Percentiles rank a stretch among this genome's conserved stretches.
These are phyloP conservation scores for Xerocomus potaroensis DNA, from an alignment of 768 basidiomycete species.

Conservation along the genomic window DNA sequence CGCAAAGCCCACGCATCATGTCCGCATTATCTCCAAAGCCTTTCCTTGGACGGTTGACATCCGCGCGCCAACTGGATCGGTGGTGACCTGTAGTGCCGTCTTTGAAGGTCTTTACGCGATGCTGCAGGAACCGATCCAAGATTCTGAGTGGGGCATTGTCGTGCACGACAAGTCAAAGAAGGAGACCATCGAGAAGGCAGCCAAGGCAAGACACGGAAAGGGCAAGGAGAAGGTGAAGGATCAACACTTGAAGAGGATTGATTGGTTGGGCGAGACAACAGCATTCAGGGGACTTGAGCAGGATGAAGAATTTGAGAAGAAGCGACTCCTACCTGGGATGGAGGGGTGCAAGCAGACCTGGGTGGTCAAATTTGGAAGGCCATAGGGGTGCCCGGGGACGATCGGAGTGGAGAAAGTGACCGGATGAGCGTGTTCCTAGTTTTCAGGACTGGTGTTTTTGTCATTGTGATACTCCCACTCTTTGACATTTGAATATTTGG, in stretches of 20 bases:
- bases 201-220: slow-evolving; percentile 43
- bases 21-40: slow-evolving; percentile 54
- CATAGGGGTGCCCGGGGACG: slow-evolving; percentile 7
- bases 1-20: slow-evolving; percentile 25
- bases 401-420: no score
- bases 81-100: slow-evolving; percentile 47
- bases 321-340: slow-evolving; percentile 45
- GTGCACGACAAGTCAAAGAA: slow-evolving; percentile 39
- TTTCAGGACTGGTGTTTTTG: no score
- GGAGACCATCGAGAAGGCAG: slow-evolving; percentile 46
- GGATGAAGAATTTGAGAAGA: slow-evolving; percentile 53
- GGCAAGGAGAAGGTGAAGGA: slow-evolving; percentile 28
- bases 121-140: slow-evolving; percentile 51
- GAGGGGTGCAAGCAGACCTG: slow-evolving; percentile 49
- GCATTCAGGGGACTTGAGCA: slow-evolving; percentile 60
- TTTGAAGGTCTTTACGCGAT: slow-evolving; percentile 49
- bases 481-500: neutral
- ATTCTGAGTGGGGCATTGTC: slow-evolving; percentile 67
- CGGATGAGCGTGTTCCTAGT: no score
- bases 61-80: slow-evolving; percentile 26
- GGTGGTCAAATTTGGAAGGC: slow-evolving; percentile 47
- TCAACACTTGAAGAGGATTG: slow-evolving; percentile 48
- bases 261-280: slow-evolving; percentile 57
- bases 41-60: slow-evolving; percentile 70
- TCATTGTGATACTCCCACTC: neutral